phyloP scores from a whole-genome alignment of 768 basidiomycete genomes.

The Leucogyrophana mollusca region DNA sequence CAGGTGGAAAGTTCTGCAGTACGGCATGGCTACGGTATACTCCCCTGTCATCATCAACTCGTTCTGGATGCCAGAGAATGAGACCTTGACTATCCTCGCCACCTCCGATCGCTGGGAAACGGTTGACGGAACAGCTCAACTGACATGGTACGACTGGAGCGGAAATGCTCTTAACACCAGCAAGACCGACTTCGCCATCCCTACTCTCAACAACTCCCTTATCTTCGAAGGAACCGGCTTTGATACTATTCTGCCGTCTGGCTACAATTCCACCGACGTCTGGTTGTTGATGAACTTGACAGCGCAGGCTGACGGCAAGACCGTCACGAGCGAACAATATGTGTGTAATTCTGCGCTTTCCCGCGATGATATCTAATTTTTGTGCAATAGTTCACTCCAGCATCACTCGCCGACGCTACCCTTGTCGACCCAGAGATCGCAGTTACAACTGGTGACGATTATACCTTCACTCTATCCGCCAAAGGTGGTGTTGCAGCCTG shows the following conservation, averaged over 20 bases:
- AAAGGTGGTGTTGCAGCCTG: constrained; percentile 53
- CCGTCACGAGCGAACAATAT: constrained; percentile 50
- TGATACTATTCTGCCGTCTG: constrained; percentile 42
- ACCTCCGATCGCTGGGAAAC: constrained; percentile 52
- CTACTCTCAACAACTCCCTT: constrained; percentile 49
- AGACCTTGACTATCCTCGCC: constrained; percentile 46
- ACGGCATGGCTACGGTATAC: constrained; percentile 44
- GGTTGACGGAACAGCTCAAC: constrained; percentile 43
- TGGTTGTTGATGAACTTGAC: constrained; percentile 54
- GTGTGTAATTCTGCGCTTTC: constrained; percentile 34
- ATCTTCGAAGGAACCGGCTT: constrained; percentile 41
- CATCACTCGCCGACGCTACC: constrained; percentile 42
- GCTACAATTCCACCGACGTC: constrained; percentile 39
- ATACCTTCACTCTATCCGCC: constrained; percentile 53
- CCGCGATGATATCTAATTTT: no score
- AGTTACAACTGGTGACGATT: constrained; percentile 27
- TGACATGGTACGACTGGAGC: constrained; percentile 60
- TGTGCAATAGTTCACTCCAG: constrained; percentile 47
- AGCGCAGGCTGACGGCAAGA: constrained; percentile 37
- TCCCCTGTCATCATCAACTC: constrained; percentile 50
- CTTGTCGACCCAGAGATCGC: constrained; percentile 51
- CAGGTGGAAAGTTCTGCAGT: constrained; percentile 59
- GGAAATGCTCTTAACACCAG: constrained; percentile 40
- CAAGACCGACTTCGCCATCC: constrained; percentile 39
- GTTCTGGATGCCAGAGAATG: constrained; percentile 52